Percentiles rank a stretch among this genome's conserved stretches.
phyloP scores from a whole-genome alignment of 1,139 yeast species.

The Diutina sp. region DNA sequence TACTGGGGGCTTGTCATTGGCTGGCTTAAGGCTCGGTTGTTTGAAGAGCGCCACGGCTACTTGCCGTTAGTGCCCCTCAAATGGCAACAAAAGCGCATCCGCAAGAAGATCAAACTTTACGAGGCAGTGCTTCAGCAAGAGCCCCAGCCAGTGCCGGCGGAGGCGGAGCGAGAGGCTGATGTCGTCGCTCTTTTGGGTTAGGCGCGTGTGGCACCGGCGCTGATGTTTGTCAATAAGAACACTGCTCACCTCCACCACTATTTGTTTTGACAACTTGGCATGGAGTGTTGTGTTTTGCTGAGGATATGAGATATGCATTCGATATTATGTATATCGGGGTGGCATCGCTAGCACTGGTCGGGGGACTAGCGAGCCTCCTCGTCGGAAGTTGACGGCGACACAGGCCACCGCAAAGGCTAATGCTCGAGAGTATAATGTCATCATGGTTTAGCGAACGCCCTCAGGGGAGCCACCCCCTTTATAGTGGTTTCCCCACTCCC shows the following conservation, averaged over 20 bases:
- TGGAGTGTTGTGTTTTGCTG: too few relatives aligned
- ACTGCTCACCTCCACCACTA: too few relatives aligned
- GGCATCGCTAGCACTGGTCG: not conserved
- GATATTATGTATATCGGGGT: not conserved
- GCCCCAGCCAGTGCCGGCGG: not conserved
- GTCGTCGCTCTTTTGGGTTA: slow-evolving; percentile 3
- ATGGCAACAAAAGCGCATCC: slow-evolving; percentile 46
- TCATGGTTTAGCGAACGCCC: not conserved
- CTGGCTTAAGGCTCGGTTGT: slow-evolving; percentile 32
- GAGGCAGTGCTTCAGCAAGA: slow-evolving; percentile 6
- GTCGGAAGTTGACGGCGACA: not conserved
- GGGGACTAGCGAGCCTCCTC: not conserved
- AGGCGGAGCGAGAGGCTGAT: slow-evolving; percentile 5
- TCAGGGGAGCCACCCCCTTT: not conserved
- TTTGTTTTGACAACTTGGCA: too few relatives aligned
- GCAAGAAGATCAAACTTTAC: slow-evolving; percentile 27
- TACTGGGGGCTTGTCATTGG: slow-evolving; percentile 60
- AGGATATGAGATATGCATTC: not conserved
- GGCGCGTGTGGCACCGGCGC: too few relatives aligned
- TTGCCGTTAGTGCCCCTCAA: slow-evolving; percentile 46
- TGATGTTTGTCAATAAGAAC: too few relatives aligned
- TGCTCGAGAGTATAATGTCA: not conserved
- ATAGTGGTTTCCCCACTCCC: not conserved
- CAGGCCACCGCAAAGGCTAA: not conserved
- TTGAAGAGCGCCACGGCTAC: slow-evolving; percentile 52